Base-by-base conservation (phyloP, 2,329 filamentous ascomycete genomes). In the Lasiodiplodia citricola region DNA sequence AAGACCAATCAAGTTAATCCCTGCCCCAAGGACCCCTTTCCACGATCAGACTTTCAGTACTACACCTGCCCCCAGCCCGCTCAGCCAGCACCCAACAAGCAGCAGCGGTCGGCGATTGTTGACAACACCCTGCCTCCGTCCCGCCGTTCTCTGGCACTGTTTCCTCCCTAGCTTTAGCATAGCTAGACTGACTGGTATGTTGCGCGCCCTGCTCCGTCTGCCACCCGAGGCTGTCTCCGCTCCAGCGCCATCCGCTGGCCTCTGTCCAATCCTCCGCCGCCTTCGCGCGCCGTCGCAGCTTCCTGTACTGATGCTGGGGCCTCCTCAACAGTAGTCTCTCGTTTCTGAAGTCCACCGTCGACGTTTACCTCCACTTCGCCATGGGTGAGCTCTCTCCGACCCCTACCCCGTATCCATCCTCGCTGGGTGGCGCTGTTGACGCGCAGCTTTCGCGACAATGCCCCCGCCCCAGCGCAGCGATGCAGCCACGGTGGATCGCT, bases 151-250 rank as follows among this genome's bases (percentile, higher is more conserved):
- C 67, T 69, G 67, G 41, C 71, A 62, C 66, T 75, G 71, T 70
- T 65, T 72, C 31, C 35, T 37, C 66, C 31, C 41, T 50, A 51
- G 72, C 74, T 67, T 68, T 69, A 78, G 76, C 76, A 79, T 76
- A 72, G 70, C 74, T 76, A 76, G 71, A 72, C 75, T 75, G 72
- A 74, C 76, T 77, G 79, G 79, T 80, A 77, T 75, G 78, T 71
- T 72, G 70, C 71, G 70, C 67, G 67, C 65, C 68, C 50, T 58
- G 47, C 60, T 58, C 68, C 68, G 69, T 58, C 64, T 54, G 51
- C 67, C 68, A 58, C 68, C 68, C 57, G 56, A 57, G 57, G 56
- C 68, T 58, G 50, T 69, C 67, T 72, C 70, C 74, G 72, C 73
- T 74, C 68, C 75, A 71, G 74, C 77, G 77, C 78, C 76, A 74